Base-by-base conservation (phyloP, 2,329 filamentous ascomycete genomes). In the Aspergillus sp. region DNA sequence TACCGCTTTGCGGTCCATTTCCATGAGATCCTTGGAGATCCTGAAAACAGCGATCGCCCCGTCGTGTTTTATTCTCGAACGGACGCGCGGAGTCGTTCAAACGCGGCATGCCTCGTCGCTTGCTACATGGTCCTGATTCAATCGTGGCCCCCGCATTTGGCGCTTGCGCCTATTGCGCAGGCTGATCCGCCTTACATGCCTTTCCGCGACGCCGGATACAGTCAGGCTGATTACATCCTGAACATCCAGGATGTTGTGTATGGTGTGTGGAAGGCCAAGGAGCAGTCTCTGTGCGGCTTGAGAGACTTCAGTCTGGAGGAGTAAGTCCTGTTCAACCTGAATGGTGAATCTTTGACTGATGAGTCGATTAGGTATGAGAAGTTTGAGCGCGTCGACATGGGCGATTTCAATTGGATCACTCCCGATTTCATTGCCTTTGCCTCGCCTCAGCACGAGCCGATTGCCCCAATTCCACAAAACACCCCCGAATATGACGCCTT, bases 41-140 rank as follows among this genome's bases (percentile, higher is more conserved):
- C 91, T 58, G 89, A 90, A 65, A 96, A 95, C 73, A 89, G 92
- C 76, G 86, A 91, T 59, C 82, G 90, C 45, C 88, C 90, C 1
- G 90, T 99, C 52, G 93, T 97, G 8, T 96, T 99, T 74, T 99
- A 91, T 88, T 96, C 92, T 74, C 87, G 86, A 62, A 87, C 92
- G 4, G 92, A 99, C 74, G 86, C 93, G 30, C 86, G 91, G 68
- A 96, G 92, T 89, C 82, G 70, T 47, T 94, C 69, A 60, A 99
- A 99, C 73, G 91, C 94, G 45, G 91, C 94, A 24, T 96, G 92
- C 70, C 82, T 99, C 66, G 83, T 99, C 43, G 93, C 94, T 50
- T 96, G 91, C 77, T 99, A 99, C 77, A 97, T 99, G 92, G 92
- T 99, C 41, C 77, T 99, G 59, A 96, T 99, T 63, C 94, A 99